phyloP scores from a whole-genome alignment of 805 yeast genomes.

The Yamadazyma olivae region DNA sequence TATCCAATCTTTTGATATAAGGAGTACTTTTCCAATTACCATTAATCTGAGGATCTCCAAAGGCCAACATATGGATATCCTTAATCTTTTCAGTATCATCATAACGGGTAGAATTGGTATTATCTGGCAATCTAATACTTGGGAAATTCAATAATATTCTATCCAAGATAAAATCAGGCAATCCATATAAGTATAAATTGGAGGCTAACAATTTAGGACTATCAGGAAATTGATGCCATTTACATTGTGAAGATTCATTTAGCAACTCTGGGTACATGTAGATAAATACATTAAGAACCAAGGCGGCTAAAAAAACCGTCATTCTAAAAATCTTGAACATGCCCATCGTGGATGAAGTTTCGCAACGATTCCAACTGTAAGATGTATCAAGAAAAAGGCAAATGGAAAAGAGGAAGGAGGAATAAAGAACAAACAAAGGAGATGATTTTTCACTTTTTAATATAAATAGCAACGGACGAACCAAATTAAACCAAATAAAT shows the following conservation, averaged over 20 bases:
- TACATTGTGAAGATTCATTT: slow-evolving; percentile 46
- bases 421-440: background rate
- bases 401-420: background rate
- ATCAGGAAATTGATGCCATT: slow-evolving; percentile 47
- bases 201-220: slow-evolving; percentile 1
- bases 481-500: no score
- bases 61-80: slow-evolving; percentile 68
- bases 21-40: slow-evolving; percentile 77
- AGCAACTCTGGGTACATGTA: slow-evolving; percentile 71
- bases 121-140: slow-evolving; percentile 5
- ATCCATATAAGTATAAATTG: background rate
- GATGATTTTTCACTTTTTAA: no score
- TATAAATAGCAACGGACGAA: no score
- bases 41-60: slow-evolving; percentile 97
- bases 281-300: slow-evolving; percentile 57
- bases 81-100: slow-evolving; percentile 21
- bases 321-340: slow-evolving; percentile 2
- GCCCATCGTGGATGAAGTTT: background rate
- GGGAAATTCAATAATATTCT: slow-evolving; percentile 20
- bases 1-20: slow-evolving; percentile 73
- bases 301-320: slow-evolving; percentile 24
- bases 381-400: no score
- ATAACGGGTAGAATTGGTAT: slow-evolving; percentile 2
- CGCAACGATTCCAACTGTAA: no score
- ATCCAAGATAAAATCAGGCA: slow-evolving; percentile 13